Conservation (phyloP, 2,329 filamentous ascomycete genomes). For the Phialemoniopsis sp. region DNA sequence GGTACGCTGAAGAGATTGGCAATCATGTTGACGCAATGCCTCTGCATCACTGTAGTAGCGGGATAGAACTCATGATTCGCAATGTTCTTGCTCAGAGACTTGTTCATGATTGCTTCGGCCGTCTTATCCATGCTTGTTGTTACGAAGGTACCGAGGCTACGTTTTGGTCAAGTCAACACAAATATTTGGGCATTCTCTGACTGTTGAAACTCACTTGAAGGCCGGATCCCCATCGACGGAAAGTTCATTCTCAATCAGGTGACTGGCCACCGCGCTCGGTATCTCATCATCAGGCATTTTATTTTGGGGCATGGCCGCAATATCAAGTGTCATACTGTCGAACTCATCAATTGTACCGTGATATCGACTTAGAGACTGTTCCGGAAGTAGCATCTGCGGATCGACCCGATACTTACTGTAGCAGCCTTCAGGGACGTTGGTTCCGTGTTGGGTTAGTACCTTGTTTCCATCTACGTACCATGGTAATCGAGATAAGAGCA, state of each 20-base stretch:
- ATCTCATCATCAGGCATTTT: conserved; percentile 90
- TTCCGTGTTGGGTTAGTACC: no score
- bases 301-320: conserved; percentile 71
- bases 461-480: no score
- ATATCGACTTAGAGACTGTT: no score
- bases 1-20: conserved; percentile 84
- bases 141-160: conserved; percentile 55
- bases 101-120: conserved; percentile 91
- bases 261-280: conserved; percentile 89
- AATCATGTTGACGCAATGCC: conserved; percentile 89
- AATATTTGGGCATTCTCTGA: neutral
- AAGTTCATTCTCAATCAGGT: conserved; percentile 93
- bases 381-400: no score
- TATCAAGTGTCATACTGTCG: conserved; percentile 83
- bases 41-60: conserved; percentile 80
- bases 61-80: conserved; percentile 86
- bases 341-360: no score
- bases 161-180: conserved; percentile 4
- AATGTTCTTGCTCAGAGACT: conserved; percentile 92
- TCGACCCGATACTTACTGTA: no score
- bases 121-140: conserved; percentile 68
- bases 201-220: conserved; percentile 56
- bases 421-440: no score
- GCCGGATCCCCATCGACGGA: conserved; percentile 89
- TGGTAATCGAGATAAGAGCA: no score